Evolutionary conservation across 306 rosid species (phyloP).

Genomic region (Prunus padus): DNA sequence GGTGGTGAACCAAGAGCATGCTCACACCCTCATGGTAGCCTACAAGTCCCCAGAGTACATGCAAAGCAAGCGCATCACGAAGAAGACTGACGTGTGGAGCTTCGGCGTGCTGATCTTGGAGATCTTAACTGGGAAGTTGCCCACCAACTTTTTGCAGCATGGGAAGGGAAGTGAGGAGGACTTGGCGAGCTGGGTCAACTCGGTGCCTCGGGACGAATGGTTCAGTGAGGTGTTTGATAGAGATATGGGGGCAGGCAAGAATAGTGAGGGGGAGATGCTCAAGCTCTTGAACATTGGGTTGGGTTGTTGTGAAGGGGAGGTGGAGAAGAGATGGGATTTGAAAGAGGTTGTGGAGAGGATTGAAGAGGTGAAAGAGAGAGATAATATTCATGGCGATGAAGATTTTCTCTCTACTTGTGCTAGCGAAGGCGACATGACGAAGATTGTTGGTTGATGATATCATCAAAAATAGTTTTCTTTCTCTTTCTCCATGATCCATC

Average conservation of each 20-base stretch:
- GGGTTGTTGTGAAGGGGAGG: conserved; percentile 63
- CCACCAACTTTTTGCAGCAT: conserved; percentile 50
- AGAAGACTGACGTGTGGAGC: conserved; percentile 86
- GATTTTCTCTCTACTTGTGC: conserved; percentile 29
- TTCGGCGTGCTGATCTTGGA: conserved; percentile 75
- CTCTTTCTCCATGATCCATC: neutral
- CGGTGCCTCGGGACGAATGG: conserved; percentile 58
- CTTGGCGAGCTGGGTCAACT: conserved; percentile 54
- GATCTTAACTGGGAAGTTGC: conserved; percentile 62
- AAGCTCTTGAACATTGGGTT: conserved; percentile 69
- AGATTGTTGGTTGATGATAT: neutral
- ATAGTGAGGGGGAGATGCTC: conserved; percentile 48
- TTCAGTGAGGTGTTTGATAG: conserved; percentile 53
- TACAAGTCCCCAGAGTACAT: conserved; percentile 79
- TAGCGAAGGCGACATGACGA: conserved; percentile 41
- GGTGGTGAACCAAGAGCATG: conserved; percentile 70
- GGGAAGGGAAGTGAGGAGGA: conserved; percentile 61
- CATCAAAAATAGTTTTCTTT: neutral
- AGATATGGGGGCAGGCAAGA: conserved; percentile 41
- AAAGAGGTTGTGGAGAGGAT: conserved; percentile 65
- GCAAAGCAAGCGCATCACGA: conserved; percentile 65
- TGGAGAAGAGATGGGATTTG: conserved; percentile 66
- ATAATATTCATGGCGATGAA: conserved; percentile 28
- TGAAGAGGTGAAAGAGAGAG: conserved; percentile 54
- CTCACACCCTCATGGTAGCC: conserved; percentile 60